phyloP scores from a whole-genome alignment of 108 stramenopile genomes.

The Cyclotella cryptica region DNA sequence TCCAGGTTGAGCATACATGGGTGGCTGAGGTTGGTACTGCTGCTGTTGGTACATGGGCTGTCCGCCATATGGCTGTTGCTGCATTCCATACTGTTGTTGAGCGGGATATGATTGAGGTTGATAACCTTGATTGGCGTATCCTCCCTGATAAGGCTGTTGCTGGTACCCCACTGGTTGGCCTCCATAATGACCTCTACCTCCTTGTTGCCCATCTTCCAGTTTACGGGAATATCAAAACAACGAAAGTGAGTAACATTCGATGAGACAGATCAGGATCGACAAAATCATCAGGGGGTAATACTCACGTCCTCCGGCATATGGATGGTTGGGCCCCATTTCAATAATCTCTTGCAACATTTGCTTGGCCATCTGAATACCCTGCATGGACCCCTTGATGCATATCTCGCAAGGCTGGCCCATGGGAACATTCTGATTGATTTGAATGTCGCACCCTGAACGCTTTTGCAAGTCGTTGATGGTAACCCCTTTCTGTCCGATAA shows the following conservation, averaged over 20 bases:
- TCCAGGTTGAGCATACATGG: slow-evolving; percentile 33
- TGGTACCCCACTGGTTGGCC: slow-evolving; percentile 43
- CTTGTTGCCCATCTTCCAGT: slow-evolving; percentile 52
- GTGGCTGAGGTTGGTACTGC: slow-evolving; percentile 52
- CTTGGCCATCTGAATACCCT: slow-evolving; percentile 82
- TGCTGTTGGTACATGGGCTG: slow-evolving; percentile 57
- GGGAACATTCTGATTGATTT: slow-evolving; percentile 92
- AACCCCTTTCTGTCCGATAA: slow-evolving; percentile 89
- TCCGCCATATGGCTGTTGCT: slow-evolving; percentile 47
- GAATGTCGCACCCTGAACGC: slow-evolving; percentile 87
- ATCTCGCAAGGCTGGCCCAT: slow-evolving; percentile 85
- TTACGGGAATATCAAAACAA: background rate
- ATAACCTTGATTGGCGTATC: slow-evolving; percentile 35
- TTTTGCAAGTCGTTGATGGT: slow-evolving; percentile 93
- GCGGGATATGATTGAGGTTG: slow-evolving; percentile 57
- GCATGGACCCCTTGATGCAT: slow-evolving; percentile 73
- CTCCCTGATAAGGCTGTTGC: slow-evolving; percentile 50
- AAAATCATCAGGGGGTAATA: slow-evolving; percentile 9
- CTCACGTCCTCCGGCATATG: slow-evolving; percentile 81
- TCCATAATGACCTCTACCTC: slow-evolving; percentile 43
- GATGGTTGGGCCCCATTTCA: slow-evolving; percentile 86
- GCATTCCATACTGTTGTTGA: slow-evolving; percentile 49
- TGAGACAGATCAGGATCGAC: background rate
- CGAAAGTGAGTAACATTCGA: background rate
- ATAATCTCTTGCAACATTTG: slow-evolving; percentile 90